Conservation (phyloP, 2,329 filamentous ascomycete genomes). For the Aspergillus sp. region DNA sequence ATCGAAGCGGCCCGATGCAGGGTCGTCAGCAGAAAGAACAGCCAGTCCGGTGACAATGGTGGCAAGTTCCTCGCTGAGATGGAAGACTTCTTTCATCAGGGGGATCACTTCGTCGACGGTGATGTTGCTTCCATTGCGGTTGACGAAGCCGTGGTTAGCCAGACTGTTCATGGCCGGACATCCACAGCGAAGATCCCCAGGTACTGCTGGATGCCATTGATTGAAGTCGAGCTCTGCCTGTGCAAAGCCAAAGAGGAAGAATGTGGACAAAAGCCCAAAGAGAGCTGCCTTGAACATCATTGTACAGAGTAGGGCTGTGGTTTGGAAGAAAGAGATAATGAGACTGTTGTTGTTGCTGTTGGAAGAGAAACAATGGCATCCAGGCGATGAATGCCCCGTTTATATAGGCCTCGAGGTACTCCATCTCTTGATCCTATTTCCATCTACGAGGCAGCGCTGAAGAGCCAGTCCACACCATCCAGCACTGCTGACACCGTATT, state of each 20-base stretch:
- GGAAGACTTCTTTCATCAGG: not conserved
- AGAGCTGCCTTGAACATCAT: not conserved
- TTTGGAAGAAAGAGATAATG: not conserved
- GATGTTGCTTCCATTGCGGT: slow-evolving; percentile 6
- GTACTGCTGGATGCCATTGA: not conserved
- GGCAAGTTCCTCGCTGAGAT: slow-evolving; percentile 4
- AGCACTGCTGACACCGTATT: not conserved
- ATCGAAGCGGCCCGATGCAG: not conserved
- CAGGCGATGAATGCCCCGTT: not conserved
- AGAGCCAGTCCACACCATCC: not conserved
- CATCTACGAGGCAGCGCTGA: not conserved
- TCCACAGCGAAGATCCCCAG: not conserved
- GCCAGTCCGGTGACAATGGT: not conserved
- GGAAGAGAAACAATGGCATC: not conserved
- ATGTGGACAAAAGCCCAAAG: not conserved
- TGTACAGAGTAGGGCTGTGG: not conserved
- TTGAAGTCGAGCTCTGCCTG: not conserved
- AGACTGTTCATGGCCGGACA: slow-evolving; percentile 6
- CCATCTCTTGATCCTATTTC: not conserved
- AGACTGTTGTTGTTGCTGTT: not conserved
- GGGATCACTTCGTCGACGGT: not conserved
- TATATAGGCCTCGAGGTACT: not conserved
- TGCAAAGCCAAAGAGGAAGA: not conserved
- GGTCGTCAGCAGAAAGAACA: not conserved
- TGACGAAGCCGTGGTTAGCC: slow-evolving; percentile 4